phyloP scores from a whole-genome alignment of 225 moss, liverwort and hornwort genomes.

The Climacium dendroides region DNA sequence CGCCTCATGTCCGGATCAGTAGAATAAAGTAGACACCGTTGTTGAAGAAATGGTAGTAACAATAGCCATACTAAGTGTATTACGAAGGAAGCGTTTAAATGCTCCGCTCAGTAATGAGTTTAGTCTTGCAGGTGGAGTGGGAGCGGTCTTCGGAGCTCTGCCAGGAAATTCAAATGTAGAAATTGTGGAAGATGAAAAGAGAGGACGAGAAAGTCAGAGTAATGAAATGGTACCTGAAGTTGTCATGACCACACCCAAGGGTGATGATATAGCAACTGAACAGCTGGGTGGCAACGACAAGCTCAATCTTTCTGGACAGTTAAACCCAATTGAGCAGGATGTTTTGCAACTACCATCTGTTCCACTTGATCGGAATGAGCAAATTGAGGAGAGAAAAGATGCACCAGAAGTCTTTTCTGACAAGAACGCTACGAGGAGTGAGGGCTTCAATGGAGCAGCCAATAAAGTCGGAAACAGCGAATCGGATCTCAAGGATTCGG shows the following conservation, averaged over 20 bases:
- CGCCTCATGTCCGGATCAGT: not conserved
- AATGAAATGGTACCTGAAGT: not conserved
- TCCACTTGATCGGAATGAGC: not conserved
- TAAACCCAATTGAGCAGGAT: not conserved
- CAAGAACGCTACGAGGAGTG: not conserved
- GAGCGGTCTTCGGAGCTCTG: slow-evolving; percentile 70
- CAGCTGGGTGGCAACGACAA: not conserved
- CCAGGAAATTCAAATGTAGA: slow-evolving; percentile 32
- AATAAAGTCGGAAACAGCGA: not conserved
- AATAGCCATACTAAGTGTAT: not conserved
- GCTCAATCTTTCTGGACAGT: not conserved
- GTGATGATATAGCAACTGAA: not conserved
- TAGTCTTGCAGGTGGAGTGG: slow-evolving; percentile 66
- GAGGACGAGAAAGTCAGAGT: slow-evolving; percentile 17
- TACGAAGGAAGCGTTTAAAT: not conserved
- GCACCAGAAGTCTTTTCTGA: not conserved
- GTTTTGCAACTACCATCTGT: not conserved
- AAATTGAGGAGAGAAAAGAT: not conserved
- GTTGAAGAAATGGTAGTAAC: not conserved
- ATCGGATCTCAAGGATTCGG: not conserved
- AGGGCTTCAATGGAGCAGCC: not conserved
- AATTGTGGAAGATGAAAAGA: slow-evolving; percentile 23
- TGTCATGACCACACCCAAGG: not conserved
- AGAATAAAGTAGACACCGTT: not conserved
- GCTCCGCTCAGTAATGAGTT: not conserved